Conservation (phyloP, 176 grass and related monocot species). For the Musa schizocarpa region DNA sequence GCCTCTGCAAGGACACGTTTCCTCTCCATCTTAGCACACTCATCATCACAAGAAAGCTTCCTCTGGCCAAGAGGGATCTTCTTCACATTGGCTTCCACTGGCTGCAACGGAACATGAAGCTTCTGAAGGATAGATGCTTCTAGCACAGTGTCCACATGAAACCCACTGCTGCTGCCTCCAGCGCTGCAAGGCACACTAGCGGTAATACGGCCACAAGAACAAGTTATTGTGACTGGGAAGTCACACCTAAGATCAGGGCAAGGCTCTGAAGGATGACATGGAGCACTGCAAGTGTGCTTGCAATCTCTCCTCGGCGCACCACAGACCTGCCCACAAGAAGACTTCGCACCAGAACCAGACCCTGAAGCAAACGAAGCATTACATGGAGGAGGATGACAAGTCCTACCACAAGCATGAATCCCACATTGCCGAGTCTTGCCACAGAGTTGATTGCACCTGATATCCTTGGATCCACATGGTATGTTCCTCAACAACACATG, state of each 20-base stretch:
- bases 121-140: slow-evolving; percentile 75
- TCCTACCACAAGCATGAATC: slow-evolving; percentile 65
- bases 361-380: slow-evolving; percentile 32
- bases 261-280: slow-evolving; percentile 64
- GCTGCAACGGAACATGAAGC: slow-evolving; percentile 60
- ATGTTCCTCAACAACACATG: slow-evolving; percentile 91
- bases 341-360: slow-evolving; percentile 52
- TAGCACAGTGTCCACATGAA: slow-evolving; percentile 35
- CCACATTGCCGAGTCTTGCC: slow-evolving; percentile 91
- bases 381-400: slow-evolving; percentile 79
- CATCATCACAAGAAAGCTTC: slow-evolving; percentile 84
- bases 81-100: slow-evolving; percentile 55
- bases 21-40: slow-evolving; percentile 76
- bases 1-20: slow-evolving; percentile 81
- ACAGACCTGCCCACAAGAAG: slow-evolving; percentile 83
- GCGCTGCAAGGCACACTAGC: slow-evolving; percentile 64
- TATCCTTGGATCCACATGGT: slow-evolving; percentile 88
- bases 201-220: slow-evolving; percentile 69
- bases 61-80: slow-evolving; percentile 85
- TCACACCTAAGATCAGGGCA: slow-evolving; percentile 85
- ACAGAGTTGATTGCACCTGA: slow-evolving; percentile 90
- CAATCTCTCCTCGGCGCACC: slow-evolving; percentile 81
- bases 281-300: slow-evolving; percentile 75
- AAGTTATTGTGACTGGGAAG: slow-evolving; percentile 47
- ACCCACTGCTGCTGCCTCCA: slow-evolving; percentile 33